Evolutionary conservation across 768 basidiomycete genomes (phyloP), one percentile per base, ranked within the genome.

Genomic region (Boletus rufocinnamomeus): DNA sequence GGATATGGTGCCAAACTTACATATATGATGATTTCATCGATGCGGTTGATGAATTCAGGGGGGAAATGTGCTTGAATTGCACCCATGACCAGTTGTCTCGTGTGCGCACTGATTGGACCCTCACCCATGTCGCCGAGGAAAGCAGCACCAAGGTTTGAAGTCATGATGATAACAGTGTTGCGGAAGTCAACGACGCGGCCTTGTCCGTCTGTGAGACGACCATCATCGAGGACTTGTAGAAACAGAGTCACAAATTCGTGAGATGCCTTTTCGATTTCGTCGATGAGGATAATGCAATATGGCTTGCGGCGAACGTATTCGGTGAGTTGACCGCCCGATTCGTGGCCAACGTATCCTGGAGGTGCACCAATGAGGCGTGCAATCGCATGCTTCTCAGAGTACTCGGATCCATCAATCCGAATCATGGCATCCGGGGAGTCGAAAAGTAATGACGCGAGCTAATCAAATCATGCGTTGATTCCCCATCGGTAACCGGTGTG

Each of bases 131-230:
- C 91, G 56, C 89, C 84, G 48, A 93, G 79, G 74, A 82, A 89
- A 23, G 80, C 78, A 6, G 91, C 89, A 45, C 92, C 95, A 21
- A 96, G 80, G 70, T 98, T 98, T 50, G 91, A 93, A 5, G 95
- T 96, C 86, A 96, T 90, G 74, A 95, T 90, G 71, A 96, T 93
- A 68, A 96, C 91, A 1, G 93, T 92, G 70, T 95, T 95, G 57
- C 87, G 81, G 81, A 93, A 94, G 74, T 92, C 88, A 21, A 92
- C 84, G 43, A 92, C 79, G 60, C 90, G 85, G n/a, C 94, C 94
- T 74, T 95, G 93, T 8, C 93, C 90, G 65, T 96, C 94, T 23
- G 95, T 96, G 62, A 96, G 79, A 45, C 91, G 85, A 11, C 95
- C 95, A 62, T 96, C 95, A 64, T 97, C 95, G 46, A 97, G 82